Evolutionary conservation across 352 stramenopile genomes (phyloP).

Genomic region (Ophiocytium majus): DNA sequence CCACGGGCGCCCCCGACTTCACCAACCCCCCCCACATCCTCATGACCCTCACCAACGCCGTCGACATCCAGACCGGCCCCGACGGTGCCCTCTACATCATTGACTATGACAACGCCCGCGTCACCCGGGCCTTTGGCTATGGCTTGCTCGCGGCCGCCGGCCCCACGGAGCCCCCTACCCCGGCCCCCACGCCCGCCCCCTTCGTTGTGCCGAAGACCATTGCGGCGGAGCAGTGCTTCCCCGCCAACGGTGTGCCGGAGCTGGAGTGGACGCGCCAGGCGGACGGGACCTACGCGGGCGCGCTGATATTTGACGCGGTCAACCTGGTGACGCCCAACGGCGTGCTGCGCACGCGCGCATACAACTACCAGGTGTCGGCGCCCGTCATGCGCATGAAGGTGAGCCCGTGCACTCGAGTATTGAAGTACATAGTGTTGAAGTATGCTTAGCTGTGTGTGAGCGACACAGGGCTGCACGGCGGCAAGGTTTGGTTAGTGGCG

Average conservation of each 20-base stretch:
- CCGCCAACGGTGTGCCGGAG: neutral
- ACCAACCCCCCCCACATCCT: constrained; percentile 23
- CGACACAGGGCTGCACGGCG: too few species aligned
- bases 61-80: constrained; percentile 23
- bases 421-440: too few species aligned
- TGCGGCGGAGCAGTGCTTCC: neutral
- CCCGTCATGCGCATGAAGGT: constrained; percentile 21
- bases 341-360: neutral
- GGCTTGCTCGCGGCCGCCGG: neutral
- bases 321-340: neutral
- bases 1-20: constrained; percentile 14
- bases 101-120: neutral
- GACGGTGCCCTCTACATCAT: constrained; percentile 15
- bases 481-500: too few species aligned
- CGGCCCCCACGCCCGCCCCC: constrained; percentile 1
- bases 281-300: neutral
- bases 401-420: neutral
- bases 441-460: too few species aligned
- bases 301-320: constrained; percentile 5
- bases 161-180: neutral
- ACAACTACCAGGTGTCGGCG: neutral
- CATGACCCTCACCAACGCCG: neutral
- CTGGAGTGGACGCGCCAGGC: neutral
- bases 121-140: neutral
- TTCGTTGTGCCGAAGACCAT: neutral